phyloP scores from a whole-genome alignment of 2,329 filamentous ascomycete species.

The Epichloe bromicola region DNA sequence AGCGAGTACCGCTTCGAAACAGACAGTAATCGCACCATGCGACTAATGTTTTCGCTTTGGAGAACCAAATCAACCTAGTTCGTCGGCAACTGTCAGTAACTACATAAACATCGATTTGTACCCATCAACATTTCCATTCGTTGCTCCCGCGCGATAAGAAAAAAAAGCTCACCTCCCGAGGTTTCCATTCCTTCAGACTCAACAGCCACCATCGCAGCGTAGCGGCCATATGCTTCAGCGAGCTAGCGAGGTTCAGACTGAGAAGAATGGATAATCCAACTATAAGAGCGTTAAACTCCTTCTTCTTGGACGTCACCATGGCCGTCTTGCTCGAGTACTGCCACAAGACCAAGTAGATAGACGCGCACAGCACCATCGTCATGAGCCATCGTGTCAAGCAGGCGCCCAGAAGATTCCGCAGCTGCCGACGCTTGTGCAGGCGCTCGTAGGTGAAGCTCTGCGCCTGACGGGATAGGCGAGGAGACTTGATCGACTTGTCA shows the following conservation, averaged over 20 bases:
- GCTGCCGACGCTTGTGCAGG: constrained; percentile 10
- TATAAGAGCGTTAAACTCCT: constrained; percentile 30
- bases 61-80: constrained; percentile 11
- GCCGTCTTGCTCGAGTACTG: constrained; percentile 16
- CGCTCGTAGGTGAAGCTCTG: constrained; percentile 11
- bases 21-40: constrained; percentile 10
- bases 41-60: constrained; percentile 14
- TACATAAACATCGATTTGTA: too few relatives aligned
- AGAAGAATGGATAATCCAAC: constrained; percentile 29
- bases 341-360: constrained; percentile 17
- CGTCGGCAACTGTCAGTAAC: too few relatives aligned
- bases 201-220: constrained; percentile 35
- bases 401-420: constrained; percentile 8
- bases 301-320: constrained; percentile 22
- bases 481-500: background rate
- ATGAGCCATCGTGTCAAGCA: constrained; percentile 16
- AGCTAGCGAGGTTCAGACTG: constrained; percentile 28
- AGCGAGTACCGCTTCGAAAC: constrained; percentile 9
- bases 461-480: background rate
- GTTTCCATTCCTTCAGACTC: constrained; percentile 21
- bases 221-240: constrained; percentile 29
- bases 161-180: constrained; percentile 23
- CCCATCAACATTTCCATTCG: too few relatives aligned
- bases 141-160: background rate
- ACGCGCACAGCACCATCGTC: constrained; percentile 15